Base-by-base conservation (phyloP, 805 yeast genomes). In the Yueomyces sinensis region DNA sequence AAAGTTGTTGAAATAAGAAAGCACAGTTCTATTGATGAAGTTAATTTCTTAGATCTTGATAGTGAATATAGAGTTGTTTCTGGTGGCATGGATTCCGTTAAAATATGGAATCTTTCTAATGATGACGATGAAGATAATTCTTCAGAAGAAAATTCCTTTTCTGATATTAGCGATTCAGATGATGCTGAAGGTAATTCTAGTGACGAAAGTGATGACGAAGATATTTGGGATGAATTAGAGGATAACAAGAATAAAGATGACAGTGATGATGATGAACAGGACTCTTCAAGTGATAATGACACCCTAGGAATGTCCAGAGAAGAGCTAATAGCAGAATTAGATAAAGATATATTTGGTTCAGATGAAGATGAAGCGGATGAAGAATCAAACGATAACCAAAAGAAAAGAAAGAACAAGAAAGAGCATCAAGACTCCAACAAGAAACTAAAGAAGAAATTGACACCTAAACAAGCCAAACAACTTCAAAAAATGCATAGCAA, bases 11-110 rank as follows among this genome's bases (percentile, higher is more conserved):
- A 76, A 45, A 65, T 72, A 3, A 66, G 89, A 41, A 65, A 66
- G 6, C 95, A 86, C 50, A 72, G 80, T 13, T 52, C 58, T 5
- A 53, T 61, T 3, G 97, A 87, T 50, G 95, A 83, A 42, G 89
- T 84, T 2, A 67, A 72, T 0, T 65, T 69, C 30, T 60, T 89
- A 41, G 96, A 86, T 50, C 62, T 83, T 35, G 98, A 89, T 54
- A 73, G 53, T 43, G 80, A 79, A 37, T 91, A 84, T 49, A 68
- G 95, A 39, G 60, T 86, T 35, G 72, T 82, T 3, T 75, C 82
- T 52, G 84, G 80, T 5, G 91, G 95, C 16, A 79, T 87, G 86
- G 89, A 82, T 32, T 65, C 68, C 19, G 61, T 89, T 37, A 79
- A 76, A 45, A 62, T 89, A 5, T 89, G 97, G 97, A 69, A 9